These are phyloP conservation scores for Cercospora nicotianae DNA, from an alignment of 2,329 filamentous ascomycete genomes.

Conservation along the genomic window DNA sequence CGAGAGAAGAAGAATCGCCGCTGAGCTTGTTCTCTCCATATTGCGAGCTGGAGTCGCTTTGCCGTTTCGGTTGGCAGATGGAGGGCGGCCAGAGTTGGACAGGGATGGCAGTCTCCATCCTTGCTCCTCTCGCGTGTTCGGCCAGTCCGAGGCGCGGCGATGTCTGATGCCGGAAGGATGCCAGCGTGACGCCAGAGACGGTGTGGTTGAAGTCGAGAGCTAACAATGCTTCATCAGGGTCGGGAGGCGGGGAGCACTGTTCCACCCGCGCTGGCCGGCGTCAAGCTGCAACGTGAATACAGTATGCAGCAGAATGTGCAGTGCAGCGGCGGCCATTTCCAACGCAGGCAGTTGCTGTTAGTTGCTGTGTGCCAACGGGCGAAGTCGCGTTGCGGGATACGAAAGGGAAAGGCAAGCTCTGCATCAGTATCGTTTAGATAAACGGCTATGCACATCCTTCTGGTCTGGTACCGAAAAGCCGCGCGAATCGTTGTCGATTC, in stretches of 20 bases:
- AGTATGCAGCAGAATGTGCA: background rate
- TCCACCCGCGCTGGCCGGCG: background rate
- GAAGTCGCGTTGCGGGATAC: background rate
- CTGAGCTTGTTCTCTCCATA: background rate
- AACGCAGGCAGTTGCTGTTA: background rate
- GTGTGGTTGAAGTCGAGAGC: background rate
- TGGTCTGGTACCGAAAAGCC: slow-evolving; percentile 1
- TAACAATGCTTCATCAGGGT: background rate
- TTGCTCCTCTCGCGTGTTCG: slow-evolving; percentile 16
- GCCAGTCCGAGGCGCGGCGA: slow-evolving; percentile 5
- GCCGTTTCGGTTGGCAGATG: background rate
- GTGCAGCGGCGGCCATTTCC: background rate
- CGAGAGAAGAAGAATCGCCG: slow-evolving; percentile 9
- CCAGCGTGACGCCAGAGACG: background rate
- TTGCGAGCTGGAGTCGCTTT: background rate
- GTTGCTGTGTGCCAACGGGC: background rate
- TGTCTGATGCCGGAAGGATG: slow-evolving; percentile 9
- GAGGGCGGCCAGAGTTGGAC: background rate
- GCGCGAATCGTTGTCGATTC: background rate
- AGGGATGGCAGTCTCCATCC: background rate
- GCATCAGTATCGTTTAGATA: background rate
- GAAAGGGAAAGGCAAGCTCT: background rate
- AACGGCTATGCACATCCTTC: background rate
- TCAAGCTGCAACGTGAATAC: background rate
- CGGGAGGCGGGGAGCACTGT: background rate